Evolutionary conservation across 2,329 filamentous ascomycete species (phyloP), one percentile per base, ranked within the genome.

Genomic region (Curvularia sp.): DNA sequence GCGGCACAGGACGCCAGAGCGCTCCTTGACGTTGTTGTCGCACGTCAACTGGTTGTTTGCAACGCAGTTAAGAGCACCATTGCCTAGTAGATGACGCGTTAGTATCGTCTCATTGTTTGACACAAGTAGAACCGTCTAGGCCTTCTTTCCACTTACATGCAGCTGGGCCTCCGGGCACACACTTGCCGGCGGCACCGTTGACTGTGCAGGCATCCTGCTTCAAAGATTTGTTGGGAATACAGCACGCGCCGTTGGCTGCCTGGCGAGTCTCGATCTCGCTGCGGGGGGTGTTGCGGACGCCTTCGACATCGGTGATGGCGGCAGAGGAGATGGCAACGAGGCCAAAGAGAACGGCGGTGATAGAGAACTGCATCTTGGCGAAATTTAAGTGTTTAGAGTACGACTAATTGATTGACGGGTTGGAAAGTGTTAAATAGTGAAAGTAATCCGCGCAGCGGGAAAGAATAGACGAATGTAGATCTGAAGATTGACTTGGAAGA

Each of bases 41-140:
- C 61, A 66, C 8, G 46, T 51, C 23, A 66, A 50, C 21, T 64
- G 57, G 57, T 60, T 53, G 61, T 64, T 61, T 5, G 59, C 59
- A 36, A 66, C 61, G 49, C 64, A 66, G 61, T 62, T 64, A 39
- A 66, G 45, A 15, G 64, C 64, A 15, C 61, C 64, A 42, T 54
- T 52, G 53, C 61, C 61, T 63, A 25, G 12, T 9, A 10, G 23
- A 45, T 1, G 28, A 5, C 7, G 28, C 3, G 43, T 58, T 12
- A 54, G 55, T 41, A 39, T 50, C 39, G 38, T 15, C 21, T 23
- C 12, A 12, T n/a, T 27, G 3, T 19, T 25, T 23, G 21, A 18
- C 6, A 25, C 2, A 18, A 36, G 18, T 21, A 21, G 38, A 30
- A 23, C 28, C 21, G 10, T 5, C 18, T 13, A 38, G 6, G 46